Evolutionary conservation across 345 rosid genomes (phyloP), one percentile per base, ranked within the genome.

Genomic region (Eucalyptus curtisii): DNA sequence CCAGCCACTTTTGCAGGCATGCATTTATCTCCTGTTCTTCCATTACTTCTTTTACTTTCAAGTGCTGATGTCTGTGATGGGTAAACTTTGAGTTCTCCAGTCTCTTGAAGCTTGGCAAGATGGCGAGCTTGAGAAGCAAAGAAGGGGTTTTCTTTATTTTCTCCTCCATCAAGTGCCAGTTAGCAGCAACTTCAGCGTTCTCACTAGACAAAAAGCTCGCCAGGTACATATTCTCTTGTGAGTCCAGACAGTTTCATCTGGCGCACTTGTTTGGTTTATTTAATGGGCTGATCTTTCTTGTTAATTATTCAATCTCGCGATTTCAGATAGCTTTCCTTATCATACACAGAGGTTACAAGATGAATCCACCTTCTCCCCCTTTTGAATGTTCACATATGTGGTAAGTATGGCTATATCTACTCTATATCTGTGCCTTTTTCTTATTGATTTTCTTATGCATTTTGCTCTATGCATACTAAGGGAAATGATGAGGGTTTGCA

Each of bases 351-450:
- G 99, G 99, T 86, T 98, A 98, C 94, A 94, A 90, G 93, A 98
- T 98, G 99, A 95, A 94, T 92, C 99, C 98, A 42, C 98, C 99
- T 47, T 95, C 95, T 90, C 99, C 99, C 71, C 97, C 99, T 86
- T 97, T 93, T 96, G 99, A 98, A 89, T 98, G 99, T 92, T 95
- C 97, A 86, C 99, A 97, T 90, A 98, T 96, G 97, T 98, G 99
- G 99, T 98, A 92, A 86, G 98, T 89, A 80, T 59, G 19, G 61
- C 87, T 81, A 59, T 48, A 49, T 87, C 90, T 50, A 49, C 61
- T 49, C 61, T 86, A 86, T 86, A 30, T 86, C 17, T 48, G 55
- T 85, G 86, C 55, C 14, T 64, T 53, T 27, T 45, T 31, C 49
- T 64, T 42, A 59, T 86, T 45, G 47, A n/a, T 76, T 42, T 89